phyloP scores from a whole-genome alignment of 805 yeast genomes.

The Saccharomycopsis sp. region DNA sequence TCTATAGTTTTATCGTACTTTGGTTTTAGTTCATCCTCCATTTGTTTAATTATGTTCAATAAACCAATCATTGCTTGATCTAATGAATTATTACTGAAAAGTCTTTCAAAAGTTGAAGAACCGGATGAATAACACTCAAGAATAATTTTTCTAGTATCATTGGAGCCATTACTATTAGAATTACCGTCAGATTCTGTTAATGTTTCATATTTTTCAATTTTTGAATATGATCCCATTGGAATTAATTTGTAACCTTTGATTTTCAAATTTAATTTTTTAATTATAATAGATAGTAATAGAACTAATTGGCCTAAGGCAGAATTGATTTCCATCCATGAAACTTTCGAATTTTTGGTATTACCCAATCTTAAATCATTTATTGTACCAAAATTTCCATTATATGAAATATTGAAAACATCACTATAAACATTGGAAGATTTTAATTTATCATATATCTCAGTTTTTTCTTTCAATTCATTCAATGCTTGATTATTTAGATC shows the following conservation, averaged over 20 bases:
- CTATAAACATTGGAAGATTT: constrained; percentile 73
- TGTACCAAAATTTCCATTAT: constrained; percentile 76
- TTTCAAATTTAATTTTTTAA: constrained; percentile 43
- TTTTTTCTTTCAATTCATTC: constrained; percentile 49
- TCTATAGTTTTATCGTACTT: constrained; percentile 31
- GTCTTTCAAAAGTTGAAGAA: constrained; percentile 59
- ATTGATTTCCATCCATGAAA: constrained; percentile 86
- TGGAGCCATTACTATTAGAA: not conserved
- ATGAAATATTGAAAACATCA: constrained; percentile 74
- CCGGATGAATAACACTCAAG: constrained; percentile 58
- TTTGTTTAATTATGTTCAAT: constrained; percentile 46
- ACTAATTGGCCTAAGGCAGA: constrained; percentile 86
- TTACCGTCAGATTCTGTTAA: constrained; percentile 14
- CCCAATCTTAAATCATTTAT: constrained; percentile 86
- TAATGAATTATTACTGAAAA: constrained; percentile 62
- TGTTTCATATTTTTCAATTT: constrained; percentile 47
- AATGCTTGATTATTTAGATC: constrained; percentile 54
- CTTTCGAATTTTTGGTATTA: constrained; percentile 41
- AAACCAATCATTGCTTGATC: constrained; percentile 78
- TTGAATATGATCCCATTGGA: constrained; percentile 81
- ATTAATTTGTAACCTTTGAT: constrained; percentile 51
- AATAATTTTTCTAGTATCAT: constrained; percentile 24
- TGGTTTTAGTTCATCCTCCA: constrained; percentile 30
- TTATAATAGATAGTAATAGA: constrained; percentile 54
- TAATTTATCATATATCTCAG: constrained; percentile 58